A percentile compares a stretch with the other conserved stretches of the same genome.
phyloP scores from a whole-genome alignment of 441 rosid species.

The Croton laevigatus region DNA sequence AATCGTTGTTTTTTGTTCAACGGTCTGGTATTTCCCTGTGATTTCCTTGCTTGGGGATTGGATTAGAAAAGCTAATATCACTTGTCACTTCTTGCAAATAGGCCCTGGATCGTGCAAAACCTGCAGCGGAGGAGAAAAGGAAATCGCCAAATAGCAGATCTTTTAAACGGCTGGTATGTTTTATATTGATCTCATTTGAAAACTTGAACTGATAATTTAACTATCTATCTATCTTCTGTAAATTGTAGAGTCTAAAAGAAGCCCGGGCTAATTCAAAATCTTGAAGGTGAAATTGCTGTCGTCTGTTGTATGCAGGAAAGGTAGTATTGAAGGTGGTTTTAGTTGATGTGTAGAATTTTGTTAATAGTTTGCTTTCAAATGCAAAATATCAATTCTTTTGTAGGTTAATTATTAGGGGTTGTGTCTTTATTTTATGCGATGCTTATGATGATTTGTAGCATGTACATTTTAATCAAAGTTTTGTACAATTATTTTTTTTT shows the following conservation, averaged over 20 bases:
- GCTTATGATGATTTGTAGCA: too few species aligned
- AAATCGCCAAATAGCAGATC: conserved; percentile 61
- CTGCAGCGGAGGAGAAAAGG: conserved; percentile 52
- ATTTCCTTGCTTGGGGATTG: too few species aligned
- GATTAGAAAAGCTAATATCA: background rate
- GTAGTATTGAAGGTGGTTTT: background rate
- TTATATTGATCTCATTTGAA: background rate
- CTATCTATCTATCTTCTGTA: conserved; percentile 4
- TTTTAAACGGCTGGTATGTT: conserved; percentile 82
- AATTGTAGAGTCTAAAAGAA: conserved; percentile 60
- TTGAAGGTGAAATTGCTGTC: conserved; percentile 14
- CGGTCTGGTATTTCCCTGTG: too few species aligned
- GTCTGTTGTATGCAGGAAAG: background rate
- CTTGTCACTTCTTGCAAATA: conserved; percentile 19
- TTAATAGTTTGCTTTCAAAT: background rate
- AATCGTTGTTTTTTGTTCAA: too few species aligned
- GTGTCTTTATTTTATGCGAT: too few species aligned
- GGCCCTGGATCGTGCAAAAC: conserved; percentile 93
- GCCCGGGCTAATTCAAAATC: conserved; percentile 44
- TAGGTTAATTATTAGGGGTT: background rate
- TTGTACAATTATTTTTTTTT: too few species aligned
- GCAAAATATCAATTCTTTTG: background rate
- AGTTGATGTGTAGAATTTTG: conserved; percentile 7
- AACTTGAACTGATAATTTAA: background rate
- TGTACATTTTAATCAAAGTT: too few species aligned